Evolutionary conservation across 495 filamentous ascomycete species (phyloP).

Genomic region (Aspergillus asperescens): DNA sequence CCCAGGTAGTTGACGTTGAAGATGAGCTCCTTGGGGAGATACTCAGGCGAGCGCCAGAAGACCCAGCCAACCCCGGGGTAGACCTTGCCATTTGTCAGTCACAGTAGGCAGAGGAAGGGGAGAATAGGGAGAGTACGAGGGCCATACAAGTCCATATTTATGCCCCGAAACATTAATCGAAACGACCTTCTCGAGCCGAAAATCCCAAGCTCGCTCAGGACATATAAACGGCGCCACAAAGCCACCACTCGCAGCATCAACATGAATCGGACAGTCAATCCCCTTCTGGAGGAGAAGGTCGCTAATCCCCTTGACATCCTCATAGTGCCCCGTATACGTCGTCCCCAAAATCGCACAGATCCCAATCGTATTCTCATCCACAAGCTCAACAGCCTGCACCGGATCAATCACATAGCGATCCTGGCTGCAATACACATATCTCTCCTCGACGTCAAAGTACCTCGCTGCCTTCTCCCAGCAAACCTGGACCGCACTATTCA

Average conservation of each 20-base stretch:
- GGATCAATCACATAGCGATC: slow-evolving; percentile 86
- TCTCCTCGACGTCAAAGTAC: slow-evolving; percentile 91
- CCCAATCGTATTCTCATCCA: slow-evolving; percentile 94
- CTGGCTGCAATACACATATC: slow-evolving; percentile 76
- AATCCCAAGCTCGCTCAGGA: slow-evolving; percentile 83
- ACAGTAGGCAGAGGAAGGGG: no score
- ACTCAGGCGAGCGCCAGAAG: slow-evolving; percentile 79
- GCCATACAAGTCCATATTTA: slow-evolving; percentile 62
- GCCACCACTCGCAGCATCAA: slow-evolving; percentile 84
- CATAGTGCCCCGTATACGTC: slow-evolving; percentile 94
- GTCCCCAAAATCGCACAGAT: slow-evolving; percentile 87
- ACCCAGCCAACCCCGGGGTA: slow-evolving; percentile 94
- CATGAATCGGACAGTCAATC: slow-evolving; percentile 79
- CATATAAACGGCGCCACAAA: slow-evolving; percentile 85
- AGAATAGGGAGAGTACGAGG: background rate
- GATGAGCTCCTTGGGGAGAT: slow-evolving; percentile 80
- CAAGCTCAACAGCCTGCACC: slow-evolving; percentile 68
- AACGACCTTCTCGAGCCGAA: slow-evolving; percentile 76
- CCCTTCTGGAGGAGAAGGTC: slow-evolving; percentile 66
- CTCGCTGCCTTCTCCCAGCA: slow-evolving; percentile 96
- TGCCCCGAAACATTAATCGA: slow-evolving; percentile 92
- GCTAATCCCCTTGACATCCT: slow-evolving; percentile 85
- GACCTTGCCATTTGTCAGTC: slow-evolving; percentile 38
- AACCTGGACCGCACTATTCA: slow-evolving; percentile 89
- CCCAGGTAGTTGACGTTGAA: slow-evolving; percentile 98